Percentiles rank a stretch among this genome's conserved stretches.
These are phyloP conservation scores for Colletotrichum nymphaeae DNA, from an alignment of 2,329 filamentous ascomycete genomes.

Conservation along the genomic window DNA sequence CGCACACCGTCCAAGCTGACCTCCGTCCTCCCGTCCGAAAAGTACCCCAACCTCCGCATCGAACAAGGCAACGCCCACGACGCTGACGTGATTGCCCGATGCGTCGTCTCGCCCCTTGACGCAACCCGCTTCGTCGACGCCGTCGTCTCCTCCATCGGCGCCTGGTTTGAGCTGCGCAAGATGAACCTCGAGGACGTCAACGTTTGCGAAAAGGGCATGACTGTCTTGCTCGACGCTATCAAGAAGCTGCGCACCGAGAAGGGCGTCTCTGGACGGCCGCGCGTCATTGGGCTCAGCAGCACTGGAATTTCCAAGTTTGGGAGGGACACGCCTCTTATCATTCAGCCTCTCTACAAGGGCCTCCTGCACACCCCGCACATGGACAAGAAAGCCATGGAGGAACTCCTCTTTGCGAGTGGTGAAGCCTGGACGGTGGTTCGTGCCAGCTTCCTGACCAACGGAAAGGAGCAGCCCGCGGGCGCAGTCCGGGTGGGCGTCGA, in stretches of 20 bases:
- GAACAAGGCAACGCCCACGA: constrained; percentile 61
- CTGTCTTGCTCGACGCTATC: constrained; percentile 54
- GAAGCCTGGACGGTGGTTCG: constrained; percentile 47
- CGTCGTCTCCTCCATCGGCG: constrained; percentile 61
- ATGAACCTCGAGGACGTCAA: constrained; percentile 56
- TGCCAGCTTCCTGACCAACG: constrained; percentile 45
- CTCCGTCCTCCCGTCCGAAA: constrained; percentile 44
- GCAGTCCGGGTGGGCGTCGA: constrained; percentile 46
- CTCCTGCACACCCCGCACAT: constrained; percentile 50
- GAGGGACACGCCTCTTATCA: constrained; percentile 52
- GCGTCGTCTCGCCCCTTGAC: constrained; percentile 45
- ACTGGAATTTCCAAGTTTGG: constrained; percentile 54
- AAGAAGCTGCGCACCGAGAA: constrained; percentile 40
- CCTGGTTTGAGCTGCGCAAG: constrained; percentile 44
- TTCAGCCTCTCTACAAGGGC: constrained; percentile 54
- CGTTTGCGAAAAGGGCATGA: constrained; percentile 59
- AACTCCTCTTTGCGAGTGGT: constrained; percentile 41
- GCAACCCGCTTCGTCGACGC: constrained; percentile 53
- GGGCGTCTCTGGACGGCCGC: constrained; percentile 43
- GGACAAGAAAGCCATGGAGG: constrained; percentile 60
- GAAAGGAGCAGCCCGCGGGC: constrained; percentile 37
- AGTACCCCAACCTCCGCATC: constrained; percentile 53
- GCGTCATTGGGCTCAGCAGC: constrained; percentile 52
- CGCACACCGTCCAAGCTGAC: constrained; percentile 62
- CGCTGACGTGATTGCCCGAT: constrained; percentile 47